A percentile compares a stretch with the other conserved stretches of the same genome.
These are phyloP conservation scores for Erucastrum elatum DNA, from an alignment of 345 rosid species.

Conservation along the genomic window DNA sequence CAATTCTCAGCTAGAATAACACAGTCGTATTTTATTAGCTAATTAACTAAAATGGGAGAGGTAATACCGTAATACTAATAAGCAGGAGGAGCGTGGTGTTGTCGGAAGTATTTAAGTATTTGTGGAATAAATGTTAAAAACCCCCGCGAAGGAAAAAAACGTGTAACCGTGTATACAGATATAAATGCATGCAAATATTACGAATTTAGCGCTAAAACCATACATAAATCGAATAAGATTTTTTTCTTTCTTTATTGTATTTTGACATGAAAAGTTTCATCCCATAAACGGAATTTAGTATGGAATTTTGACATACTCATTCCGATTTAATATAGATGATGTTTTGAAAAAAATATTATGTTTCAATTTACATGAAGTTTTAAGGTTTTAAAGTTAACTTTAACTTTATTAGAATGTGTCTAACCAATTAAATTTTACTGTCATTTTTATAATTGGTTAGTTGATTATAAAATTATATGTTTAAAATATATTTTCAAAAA, in stretches of 20 bases:
- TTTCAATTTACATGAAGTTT: no score
- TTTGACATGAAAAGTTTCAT: neutral
- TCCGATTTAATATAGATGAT: neutral
- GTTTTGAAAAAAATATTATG: no score
- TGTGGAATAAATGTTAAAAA: neutral
- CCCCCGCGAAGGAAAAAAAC: neutral
- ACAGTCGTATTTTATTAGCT: neutral
- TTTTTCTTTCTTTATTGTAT: neutral
- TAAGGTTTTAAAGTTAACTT: no score
- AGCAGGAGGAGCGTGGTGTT: slow-evolving; percentile 28
- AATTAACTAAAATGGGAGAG: slow-evolving; percentile 6
- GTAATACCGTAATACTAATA: neutral
- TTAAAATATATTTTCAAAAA: no score
- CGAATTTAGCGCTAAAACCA: neutral
- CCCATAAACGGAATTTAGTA: neutral
- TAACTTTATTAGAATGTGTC: no score
- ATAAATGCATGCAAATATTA: slow-evolving; percentile 9
- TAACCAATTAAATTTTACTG: no score
- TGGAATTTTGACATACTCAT: slow-evolving; percentile 9
- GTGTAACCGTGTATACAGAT: slow-evolving; percentile 4
- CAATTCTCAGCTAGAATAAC: neutral
- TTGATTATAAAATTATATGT: no score
- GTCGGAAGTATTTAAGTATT: slow-evolving; percentile 17
- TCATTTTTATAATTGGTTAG: no score
- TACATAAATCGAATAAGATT: neutral